Conservation (phyloP, 352 stramenopile genomes). For the Phytophthora ohioensis region DNA sequence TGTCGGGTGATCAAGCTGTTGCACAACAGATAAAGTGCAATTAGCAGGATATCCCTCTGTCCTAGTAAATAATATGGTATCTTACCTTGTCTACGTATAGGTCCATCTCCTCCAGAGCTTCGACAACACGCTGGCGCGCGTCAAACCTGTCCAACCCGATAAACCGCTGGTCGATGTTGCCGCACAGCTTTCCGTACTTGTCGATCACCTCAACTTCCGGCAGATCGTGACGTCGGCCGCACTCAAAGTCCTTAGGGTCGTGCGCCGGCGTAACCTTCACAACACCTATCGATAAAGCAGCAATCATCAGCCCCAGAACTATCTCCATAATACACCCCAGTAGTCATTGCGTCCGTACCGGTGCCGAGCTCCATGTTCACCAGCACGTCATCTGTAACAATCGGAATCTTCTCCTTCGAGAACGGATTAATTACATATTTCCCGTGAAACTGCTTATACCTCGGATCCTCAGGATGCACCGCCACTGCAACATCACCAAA, state of each 20-base stretch:
- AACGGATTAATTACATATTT: slow-evolving; percentile 97
- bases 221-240: slow-evolving; percentile 95
- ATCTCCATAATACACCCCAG: not conserved
- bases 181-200: slow-evolving; percentile 72
- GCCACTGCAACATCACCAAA: slow-evolving; percentile 98
- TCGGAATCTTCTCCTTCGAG: slow-evolving; percentile 88
- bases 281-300: slow-evolving; percentile 51
- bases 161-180: slow-evolving; percentile 85
- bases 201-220: slow-evolving; percentile 79
- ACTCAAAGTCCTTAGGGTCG: slow-evolving; percentile 99
- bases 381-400: slow-evolving; percentile 95
- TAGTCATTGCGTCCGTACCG: slow-evolving; percentile 76
- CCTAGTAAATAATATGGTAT: slow-evolving; percentile 16
- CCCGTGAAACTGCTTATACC: slow-evolving; percentile 96
- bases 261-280: slow-evolving; percentile 99
- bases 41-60: not conserved
- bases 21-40: not conserved
- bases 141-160: slow-evolving; percentile 97
- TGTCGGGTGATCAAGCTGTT: slow-evolving; percentile 78
- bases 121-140: slow-evolving; percentile 90
- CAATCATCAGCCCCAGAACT: slow-evolving; percentile 4
- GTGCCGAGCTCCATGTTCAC: slow-evolving; percentile 99
- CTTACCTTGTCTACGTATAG: slow-evolving; percentile 96
- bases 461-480: slow-evolving; percentile 95
- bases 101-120: slow-evolving; percentile 88